Base-by-base conservation (phyloP, 306 rosid species). In the Erythrophleum fordii region DNA sequence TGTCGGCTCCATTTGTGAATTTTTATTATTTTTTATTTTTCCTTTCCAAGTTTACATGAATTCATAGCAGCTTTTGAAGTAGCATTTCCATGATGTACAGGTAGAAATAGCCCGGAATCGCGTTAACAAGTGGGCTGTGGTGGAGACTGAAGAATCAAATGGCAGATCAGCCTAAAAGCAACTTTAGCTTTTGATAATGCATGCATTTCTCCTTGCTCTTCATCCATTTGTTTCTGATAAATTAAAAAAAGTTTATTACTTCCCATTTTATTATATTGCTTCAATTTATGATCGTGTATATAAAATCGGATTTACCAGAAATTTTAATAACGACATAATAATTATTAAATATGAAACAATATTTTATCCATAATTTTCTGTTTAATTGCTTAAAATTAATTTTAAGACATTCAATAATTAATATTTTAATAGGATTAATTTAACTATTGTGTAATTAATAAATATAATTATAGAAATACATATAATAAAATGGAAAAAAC, bases 31-130 rank as follows among this genome's bases (percentile, higher is more conserved):
- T 51, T 5, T 61, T n/a, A n/a, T n/a, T n/a, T n/a, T n/a, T n/a
- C n/a, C n/a, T n/a, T n/a, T 31, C 0, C 11, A 60, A 25, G 65
- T 59, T 59, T 31, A 4, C 37, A 6, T 62, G 69, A 62, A 28
- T 14, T 16, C 28, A 16, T 61, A 14, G 69, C 66, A 59, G 37
- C 26, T 12, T 26, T 59, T 59, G 18, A 59, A 34, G 10, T 25
- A 28, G 37, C n/a, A 12, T 37, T 17, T n/a, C 16, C 29, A 18
- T 68, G 17, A 48, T 51, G 17, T 52, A 29, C 76, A 81, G 84
- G 84, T 81, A 10, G 67, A 73, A 39, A 53, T 8, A 1, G 76
- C 88, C 28, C 77, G 35, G 17, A 5, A 37, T 46, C 88, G 85
- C 22, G 67, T 84, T 46, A 73, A 10, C 51, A 79, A 31, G 64